These are phyloP conservation scores for Metschnikowia cerradonensis DNA, from an alignment of 805 yeast species.

Conservation along the genomic window DNA sequence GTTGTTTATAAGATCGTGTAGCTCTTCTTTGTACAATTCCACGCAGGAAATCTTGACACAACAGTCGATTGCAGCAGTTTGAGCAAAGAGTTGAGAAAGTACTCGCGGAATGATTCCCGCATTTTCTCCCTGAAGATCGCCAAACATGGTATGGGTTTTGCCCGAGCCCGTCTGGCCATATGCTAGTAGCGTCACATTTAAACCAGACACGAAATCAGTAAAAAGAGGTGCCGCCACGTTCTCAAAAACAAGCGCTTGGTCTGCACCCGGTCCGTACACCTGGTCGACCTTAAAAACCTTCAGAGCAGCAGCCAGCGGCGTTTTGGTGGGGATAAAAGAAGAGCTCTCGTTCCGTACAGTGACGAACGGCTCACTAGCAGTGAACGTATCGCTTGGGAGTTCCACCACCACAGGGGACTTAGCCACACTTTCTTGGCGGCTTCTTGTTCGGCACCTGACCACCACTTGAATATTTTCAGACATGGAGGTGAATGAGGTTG, in stretches of 20 bases:
- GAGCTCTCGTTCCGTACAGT: conserved; percentile 17
- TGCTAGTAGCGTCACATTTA: conserved; percentile 75
- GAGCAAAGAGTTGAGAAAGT: conserved; percentile 47
- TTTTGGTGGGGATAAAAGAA: conserved; percentile 20
- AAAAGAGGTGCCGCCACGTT: conserved; percentile 71
- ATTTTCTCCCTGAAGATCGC: conserved; percentile 31
- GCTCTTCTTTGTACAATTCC: conserved; percentile 84
- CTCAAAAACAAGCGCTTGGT: conserved; percentile 62
- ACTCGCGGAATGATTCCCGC: conserved; percentile 61
- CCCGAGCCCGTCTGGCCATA: conserved; percentile 88
- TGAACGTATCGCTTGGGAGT: conserved; percentile 33
- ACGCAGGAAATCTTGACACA: conserved; percentile 74
- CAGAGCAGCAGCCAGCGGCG: conserved; percentile 15
- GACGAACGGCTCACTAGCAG: conserved; percentile 19
- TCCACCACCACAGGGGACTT: conserved; percentile 48
- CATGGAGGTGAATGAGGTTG: conserved; percentile 8
- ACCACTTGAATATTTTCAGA: conserved; percentile 46
- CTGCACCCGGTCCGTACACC: conserved; percentile 79
- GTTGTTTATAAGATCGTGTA: conserved; percentile 62
- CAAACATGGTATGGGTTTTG: conserved; percentile 73
- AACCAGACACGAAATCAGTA: conserved; percentile 55
- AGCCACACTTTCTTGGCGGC: conserved; percentile 38
- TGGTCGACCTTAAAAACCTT: conserved; percentile 61
- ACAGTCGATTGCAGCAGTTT: conserved; percentile 39
- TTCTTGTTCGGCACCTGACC: conserved; percentile 53